Evolutionary conservation across 805 yeast genomes (phyloP).

Genomic region (Ogataea nitratoaversa): DNA sequence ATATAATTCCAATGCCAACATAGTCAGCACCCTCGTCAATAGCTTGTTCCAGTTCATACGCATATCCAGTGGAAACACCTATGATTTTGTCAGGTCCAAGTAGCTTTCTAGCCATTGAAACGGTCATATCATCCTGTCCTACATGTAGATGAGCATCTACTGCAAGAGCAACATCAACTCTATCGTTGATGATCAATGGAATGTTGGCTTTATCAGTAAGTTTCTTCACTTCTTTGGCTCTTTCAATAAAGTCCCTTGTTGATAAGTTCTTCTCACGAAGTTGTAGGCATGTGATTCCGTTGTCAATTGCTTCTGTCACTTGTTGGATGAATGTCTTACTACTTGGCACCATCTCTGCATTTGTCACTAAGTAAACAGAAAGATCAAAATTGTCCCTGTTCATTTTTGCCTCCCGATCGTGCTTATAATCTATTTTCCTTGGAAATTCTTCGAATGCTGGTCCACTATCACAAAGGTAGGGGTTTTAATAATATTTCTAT

Average conservation of each 20-base stretch:
- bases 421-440: too few species aligned
- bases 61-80: constrained; percentile 70
- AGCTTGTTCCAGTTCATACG: constrained; percentile 51
- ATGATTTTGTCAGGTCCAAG: constrained; percentile 72
- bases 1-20: constrained; percentile 81
- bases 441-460: too few species aligned
- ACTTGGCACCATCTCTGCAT: constrained; percentile 67
- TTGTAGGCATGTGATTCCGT: constrained; percentile 80
- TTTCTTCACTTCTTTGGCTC: constrained; percentile 57
- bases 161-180: constrained; percentile 87
- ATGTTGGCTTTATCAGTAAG: constrained; percentile 56
- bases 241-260: constrained; percentile 60
- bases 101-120: constrained; percentile 50
- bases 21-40: constrained; percentile 57
- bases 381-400: constrained; percentile 39
- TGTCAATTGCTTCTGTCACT: constrained; percentile 56
- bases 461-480: too few species aligned
- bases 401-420: constrained; percentile 4
- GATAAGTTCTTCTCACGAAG: constrained; percentile 73
- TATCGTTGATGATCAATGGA: constrained; percentile 80
- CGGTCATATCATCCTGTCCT: constrained; percentile 86
- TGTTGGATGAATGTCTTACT: constrained; percentile 53
- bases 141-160: constrained; percentile 87
- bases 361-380: constrained; percentile 74
- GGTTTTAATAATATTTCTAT: too few species aligned